Evolutionary conservation across 768 basidiomycete genomes (phyloP), one percentile per base, ranked within the genome.

Genomic region (Russula brevipes): DNA sequence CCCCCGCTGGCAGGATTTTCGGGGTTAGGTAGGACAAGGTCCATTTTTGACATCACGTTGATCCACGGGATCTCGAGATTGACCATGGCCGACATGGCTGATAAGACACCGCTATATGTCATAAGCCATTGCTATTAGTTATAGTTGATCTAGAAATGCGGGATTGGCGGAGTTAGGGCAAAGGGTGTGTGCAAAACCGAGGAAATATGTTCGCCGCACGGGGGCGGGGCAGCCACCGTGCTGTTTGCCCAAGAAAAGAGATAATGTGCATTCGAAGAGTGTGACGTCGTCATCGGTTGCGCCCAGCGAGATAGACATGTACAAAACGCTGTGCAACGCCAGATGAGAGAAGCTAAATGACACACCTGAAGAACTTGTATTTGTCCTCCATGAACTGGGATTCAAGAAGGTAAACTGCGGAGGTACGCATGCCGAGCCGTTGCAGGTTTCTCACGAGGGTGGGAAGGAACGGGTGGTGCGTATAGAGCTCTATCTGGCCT

Each of bases 381-480:
- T 90, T 88, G 74, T 99, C 97, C 76, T 99, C 97, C 94, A 98
- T 98, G 76, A 99, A 99, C 69, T 99, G 97, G 0, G 92, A 94
- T 72, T 99, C 97, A 66, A 99, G 86, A 46, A 99, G 83, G 73
- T 98, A 99, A 36, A 85, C 86, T 4, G 91, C 91, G 69, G 88
- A 92, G n/a, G 85, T 85, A 61, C 95, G 81, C 64, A 98, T 87
- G 51, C 89, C 87, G 73, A 95, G 80, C 54, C 86, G 81, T 68
- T 81, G 75, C 65, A 93, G 74, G 72, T 87, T 79, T 74, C 85
- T 82, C n/a, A 91, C 89, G 44, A 99, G 85, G 6, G 87, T 85
- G 0, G 97, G 95, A 44, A 99, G 84, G 74, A 99, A 93, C 0
- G 96, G 94, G 70, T 98, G 94, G 75, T 99, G 97, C 2, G 97